Percentiles rank a stretch among this genome's conserved stretches.
These are phyloP conservation scores for Solanum chiquidenum DNA, from an alignment of 257 asterid genomes.

Conservation along the genomic window DNA sequence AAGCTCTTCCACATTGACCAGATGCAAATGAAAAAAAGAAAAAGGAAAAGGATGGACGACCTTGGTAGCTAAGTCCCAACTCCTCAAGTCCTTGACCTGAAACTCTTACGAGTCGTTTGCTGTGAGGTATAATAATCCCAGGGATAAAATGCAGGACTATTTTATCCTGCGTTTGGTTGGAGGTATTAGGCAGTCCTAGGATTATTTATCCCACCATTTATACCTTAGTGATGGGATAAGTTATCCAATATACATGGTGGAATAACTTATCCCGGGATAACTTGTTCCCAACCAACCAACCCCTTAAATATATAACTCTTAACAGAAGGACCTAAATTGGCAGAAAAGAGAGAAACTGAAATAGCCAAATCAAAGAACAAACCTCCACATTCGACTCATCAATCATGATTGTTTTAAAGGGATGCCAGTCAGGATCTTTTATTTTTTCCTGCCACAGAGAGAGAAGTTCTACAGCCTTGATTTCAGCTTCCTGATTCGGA, in stretches of 20 bases:
- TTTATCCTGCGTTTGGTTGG: neutral
- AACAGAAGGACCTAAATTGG: neutral
- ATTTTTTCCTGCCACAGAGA: conserved; percentile 66
- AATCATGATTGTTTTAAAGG: conserved; percentile 32
- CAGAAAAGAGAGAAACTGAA: neutral
- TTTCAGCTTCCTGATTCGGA: conserved; percentile 41
- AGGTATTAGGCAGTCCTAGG: neutral
- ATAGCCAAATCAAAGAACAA: neutral
- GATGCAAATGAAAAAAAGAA: neutral
- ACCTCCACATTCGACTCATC: conserved; percentile 37
- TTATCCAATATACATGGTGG: neutral
- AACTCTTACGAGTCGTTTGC: neutral
- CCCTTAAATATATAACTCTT: neutral
- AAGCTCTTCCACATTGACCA: neutral
- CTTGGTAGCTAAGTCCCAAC: neutral
- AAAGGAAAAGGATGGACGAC: neutral
- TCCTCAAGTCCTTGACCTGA: neutral
- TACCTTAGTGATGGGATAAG: neutral
- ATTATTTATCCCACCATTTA: neutral
- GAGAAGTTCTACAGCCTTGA: conserved; percentile 40
- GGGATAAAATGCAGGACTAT: no score
- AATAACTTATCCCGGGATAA: neutral
- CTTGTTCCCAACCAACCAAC: neutral
- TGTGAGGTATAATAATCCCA: no score
- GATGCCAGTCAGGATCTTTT: conserved; percentile 56